Base-by-base conservation (phyloP, 805 yeast genomes). In the Metschnikowia rubicola region DNA sequence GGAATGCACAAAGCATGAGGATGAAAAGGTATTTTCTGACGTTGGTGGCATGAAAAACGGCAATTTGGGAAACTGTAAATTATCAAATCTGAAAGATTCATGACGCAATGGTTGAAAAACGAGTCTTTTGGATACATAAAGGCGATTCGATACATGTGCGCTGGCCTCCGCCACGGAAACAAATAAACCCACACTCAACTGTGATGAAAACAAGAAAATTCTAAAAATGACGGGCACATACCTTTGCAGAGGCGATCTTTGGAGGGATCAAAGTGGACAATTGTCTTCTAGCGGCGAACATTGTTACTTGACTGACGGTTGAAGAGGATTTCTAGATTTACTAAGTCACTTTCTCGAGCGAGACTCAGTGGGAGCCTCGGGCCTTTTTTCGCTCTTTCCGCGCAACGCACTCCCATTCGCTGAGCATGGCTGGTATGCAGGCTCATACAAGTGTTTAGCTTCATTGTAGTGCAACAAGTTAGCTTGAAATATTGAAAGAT, bases 181-280 rank as follows among this genome's bases (percentile, higher is more conserved):
- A 21, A 21, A 21, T 21, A 21, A 21, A 5, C 11, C 33, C 11
- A 31, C 5, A 31, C 33, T 31, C 33, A n/a, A 31, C n/a, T 11
- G 7, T 11, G n/a, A 11, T 6, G n/a, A n/a, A 6, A 31, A 31
- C 31, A 12, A 9, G 32, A 10, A 37, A 13, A 17, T 1, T 30
- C 15, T 39, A 30, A 4, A 1, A 26, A 26, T 26, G 15, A 21
- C 15, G 10, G 28, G 21, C n/a, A 69, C 91, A 62, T 80, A 86
- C 92, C 73, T 84, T 80, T 39, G 96, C 94, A 54, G 97, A 90
- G 48, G 97, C 97, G 66, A 92, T 84, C 92, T 92, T 92, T 70
- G 99, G 99, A 62, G 99, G 99, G 67, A 92, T 91, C 77, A 92
- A 80, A 64, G 97, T 86, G 57, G 98, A 90, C 71, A 92, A 80